These are phyloP conservation scores for Apiotrichum brassicae DNA, from an alignment of 1,284 basidiomycete genomes.

Conservation along the genomic window DNA sequence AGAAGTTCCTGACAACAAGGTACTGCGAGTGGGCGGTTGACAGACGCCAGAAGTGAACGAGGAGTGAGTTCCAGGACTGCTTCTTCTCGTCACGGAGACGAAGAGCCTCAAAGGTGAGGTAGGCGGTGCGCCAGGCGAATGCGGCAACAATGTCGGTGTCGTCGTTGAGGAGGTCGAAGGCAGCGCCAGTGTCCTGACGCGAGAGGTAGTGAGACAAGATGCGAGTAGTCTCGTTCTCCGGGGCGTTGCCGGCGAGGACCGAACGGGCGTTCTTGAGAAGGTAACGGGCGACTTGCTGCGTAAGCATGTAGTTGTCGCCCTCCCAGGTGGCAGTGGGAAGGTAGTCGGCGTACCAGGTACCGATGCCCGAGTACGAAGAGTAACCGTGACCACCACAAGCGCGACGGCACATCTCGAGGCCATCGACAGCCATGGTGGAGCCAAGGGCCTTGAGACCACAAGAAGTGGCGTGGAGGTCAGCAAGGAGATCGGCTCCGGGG, in stretches of 20 bases:
- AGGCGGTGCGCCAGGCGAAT: constrained; percentile 44
- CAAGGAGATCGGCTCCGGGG: constrained; percentile 17
- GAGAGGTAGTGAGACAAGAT: constrained; percentile 37
- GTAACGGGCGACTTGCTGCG: constrained; percentile 52
- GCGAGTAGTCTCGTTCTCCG: constrained; percentile 53
- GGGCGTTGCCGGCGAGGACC: constrained; percentile 51
- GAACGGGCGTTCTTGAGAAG: constrained; percentile 52
- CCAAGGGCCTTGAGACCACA: constrained; percentile 25
- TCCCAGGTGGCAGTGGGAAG: constrained; percentile 54
- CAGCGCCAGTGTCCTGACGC: constrained; percentile 47
- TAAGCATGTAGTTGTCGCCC: constrained; percentile 54
- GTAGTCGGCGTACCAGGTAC: constrained; percentile 53
- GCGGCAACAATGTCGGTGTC: constrained; percentile 54
- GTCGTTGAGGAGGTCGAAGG: constrained; percentile 41
- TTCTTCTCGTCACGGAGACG: constrained; percentile 33
- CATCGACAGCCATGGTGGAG: constrained; percentile 51
- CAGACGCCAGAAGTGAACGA: constrained; percentile 20
- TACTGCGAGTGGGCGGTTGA: constrained; percentile 21
- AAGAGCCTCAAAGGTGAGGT: constrained; percentile 44
- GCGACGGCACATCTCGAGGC: constrained; percentile 52
- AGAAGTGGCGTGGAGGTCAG: constrained; percentile 17
- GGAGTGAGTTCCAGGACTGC: constrained; percentile 36
- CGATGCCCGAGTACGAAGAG: constrained; percentile 53
- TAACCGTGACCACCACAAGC: constrained; percentile 56
- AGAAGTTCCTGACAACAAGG: constrained; percentile 19